Evolutionary conservation across 345 rosid genomes (phyloP), one percentile per base, ranked within the genome.

Genomic region (Citrus reticulata): DNA sequence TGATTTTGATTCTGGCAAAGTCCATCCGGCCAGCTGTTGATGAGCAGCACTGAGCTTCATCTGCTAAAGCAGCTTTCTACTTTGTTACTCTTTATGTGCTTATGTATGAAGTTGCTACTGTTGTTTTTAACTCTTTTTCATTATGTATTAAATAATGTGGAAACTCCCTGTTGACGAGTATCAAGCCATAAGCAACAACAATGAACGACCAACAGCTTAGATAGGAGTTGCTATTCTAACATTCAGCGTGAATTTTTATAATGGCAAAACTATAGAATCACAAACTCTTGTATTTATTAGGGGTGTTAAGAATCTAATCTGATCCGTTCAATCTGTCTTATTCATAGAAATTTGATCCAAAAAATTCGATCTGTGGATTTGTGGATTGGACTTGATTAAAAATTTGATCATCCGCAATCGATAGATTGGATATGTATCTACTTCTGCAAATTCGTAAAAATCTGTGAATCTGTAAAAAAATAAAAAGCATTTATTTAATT

Each of bases 1-100:
- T 42, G 57, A 42, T 42, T 68, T 22, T 67, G 63, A 72, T 81
- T 25, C 85, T 84, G 90, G 86, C 75, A 17, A 88, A 84, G 74
- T 79, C 87, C 40, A 84, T 88, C 63, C 87, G 85, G 6, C 70
- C 78, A 29, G 85, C 87, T 17, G 74, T 71, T 46, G 87, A 81
- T 68, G 86, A 84, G 81, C 81, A 72, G 63, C 80, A 76, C 60
- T 81, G 60, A 76, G 66, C 59, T 51, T 37, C 65, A 42, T 27
- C 65, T n/a, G 68, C 67, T 8, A 40, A 37, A 32, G 55, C 58
- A 27, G 37, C 67, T n/a, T 55, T 19, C 24, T 54, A 61, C 64
- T 34, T 32, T 20, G 54, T 57, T 54, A 32, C 29, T 51, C 7
- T 65, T 64, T 6, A 19, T 51, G 10, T 49, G 71, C 37, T 35